Base-by-base conservation (phyloP, 2,329 filamentous ascomycete species). In the Eutypella sp. region DNA sequence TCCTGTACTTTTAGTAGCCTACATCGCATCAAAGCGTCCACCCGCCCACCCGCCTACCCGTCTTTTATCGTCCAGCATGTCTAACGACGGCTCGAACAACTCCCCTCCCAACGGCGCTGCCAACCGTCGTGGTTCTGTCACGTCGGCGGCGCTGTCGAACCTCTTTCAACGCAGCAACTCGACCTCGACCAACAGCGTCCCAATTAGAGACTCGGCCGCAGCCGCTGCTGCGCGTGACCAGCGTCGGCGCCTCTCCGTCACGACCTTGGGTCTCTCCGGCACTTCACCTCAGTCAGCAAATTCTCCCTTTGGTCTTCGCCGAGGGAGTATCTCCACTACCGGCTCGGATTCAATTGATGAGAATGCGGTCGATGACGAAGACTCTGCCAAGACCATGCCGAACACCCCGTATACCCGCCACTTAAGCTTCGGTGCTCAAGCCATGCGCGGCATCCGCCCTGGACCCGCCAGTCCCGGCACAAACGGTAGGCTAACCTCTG, bases 381-480 rank as follows among this genome's bases (percentile, higher is more conserved):
- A 83, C 69, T 73, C 44, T 67, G 63, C 72, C 33, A 78, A 75
- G 59, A 79, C 78, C 55, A 75, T 78, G 15, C 84, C 88, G 27
- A 78, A 73, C 44, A 87, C 86, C 11, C 88, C 90, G 27, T 92
- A 91, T 62, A 80, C 80, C 48, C 85, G 91, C 56, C 86, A 91
- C 48, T 84, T 96, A 73, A 96, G 91, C 69, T 95, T 96, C 61
- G 91, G 92, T 50, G 85, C 86, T 50, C 82, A 89, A 65, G 87
- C 87, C 54, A 74, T 90, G 66, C 78, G 82, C 57, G 84, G 83
- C 67, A 79, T 87, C 57, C 84, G 83, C 56, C 70, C 72, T 44
- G 69, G 70, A 29, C 74, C 75, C 59, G 73, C 72, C 59, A 85
- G 82, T 63, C 75, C 82, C 63, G 81, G 78, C 61, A 66, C 69